Base-by-base conservation (phyloP, 345 rosid species). In the Geranium rotundifolium region DNA sequence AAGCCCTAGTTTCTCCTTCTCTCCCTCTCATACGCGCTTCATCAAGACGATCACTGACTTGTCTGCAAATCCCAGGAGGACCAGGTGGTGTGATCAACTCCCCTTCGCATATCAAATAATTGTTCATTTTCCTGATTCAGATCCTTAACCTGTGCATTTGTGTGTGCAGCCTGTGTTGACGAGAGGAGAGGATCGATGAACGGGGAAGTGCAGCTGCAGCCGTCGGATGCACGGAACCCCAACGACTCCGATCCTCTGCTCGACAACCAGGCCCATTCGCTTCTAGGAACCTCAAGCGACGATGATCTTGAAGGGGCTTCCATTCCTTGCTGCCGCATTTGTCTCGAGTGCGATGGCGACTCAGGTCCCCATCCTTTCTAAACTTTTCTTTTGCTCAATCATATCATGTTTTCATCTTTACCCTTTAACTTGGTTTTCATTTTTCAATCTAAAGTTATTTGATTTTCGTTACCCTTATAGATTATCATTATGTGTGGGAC, bases 261-360 rank as follows among this genome's bases (percentile, higher is more conserved):
- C 10, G 70, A 72, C 34, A 52, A 73, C 62, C 74, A 66, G 64
- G 69, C 62, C 5, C 75, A 73, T 57, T 75, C 86, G 20, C 67
- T 74, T 9, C 27, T 66, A 7, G 73, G 14, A 57, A 77, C 72
- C 66, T 76, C 77, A 6, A 72, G 55, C 75, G 68, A 19, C 52
- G 90, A 79, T 13, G 92, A 89, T 79, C 54, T 85, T 17, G 98
- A 92, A 74, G 80, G 71, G 19, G 88, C 68, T 63, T 81, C 90
- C 29, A 59, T 81, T 72, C 90, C 95, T 65, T 75, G 86, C 61
- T 92, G 97, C 62, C 93, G 98, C 56, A 89, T 92, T 69, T 92
- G 98, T 75, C 87, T 92, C 17, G 98, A 92, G 78, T 73, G 82
- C 71, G 96, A 92, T 63, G 73, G 88, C 54, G 88, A 92, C 65